Percentiles rank a stretch among this genome's conserved stretches.
phyloP scores from a whole-genome alignment of 73 alveolate genomes.

The Paramecium tetraurelia region DNA sequence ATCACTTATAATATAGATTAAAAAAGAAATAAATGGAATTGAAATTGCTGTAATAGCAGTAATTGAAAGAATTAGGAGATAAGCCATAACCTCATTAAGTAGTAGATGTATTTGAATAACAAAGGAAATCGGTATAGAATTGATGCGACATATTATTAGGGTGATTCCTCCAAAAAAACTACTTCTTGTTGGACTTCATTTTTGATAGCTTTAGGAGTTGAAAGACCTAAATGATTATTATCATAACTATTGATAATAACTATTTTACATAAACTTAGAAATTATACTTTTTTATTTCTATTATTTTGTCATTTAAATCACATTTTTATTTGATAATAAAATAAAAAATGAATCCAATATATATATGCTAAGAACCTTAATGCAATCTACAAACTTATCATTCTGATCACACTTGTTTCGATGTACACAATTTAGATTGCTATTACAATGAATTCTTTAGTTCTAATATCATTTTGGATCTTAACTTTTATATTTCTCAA shows the following conservation, averaged over 20 bases:
- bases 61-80: conserved; percentile 8
- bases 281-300: neutral
- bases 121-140: neutral
- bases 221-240: neutral
- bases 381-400: neutral
- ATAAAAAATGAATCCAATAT: neutral
- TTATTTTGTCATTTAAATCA: neutral
- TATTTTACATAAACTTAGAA: neutral
- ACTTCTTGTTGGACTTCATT: neutral
- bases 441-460: neutral
- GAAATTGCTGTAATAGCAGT: neutral
- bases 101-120: neutral
- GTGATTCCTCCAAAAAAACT: neutral
- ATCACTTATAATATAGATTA: neutral
- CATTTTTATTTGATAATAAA: neutral
- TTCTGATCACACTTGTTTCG: neutral
- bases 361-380: neutral
- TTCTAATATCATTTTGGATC: neutral
- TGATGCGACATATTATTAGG: neutral
- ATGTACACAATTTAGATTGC: neutral
- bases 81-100: conserved; percentile 6
- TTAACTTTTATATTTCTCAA: neutral
- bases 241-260: neutral
- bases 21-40: neutral
- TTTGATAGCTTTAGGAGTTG: neutral